Conservation (phyloP, 148 eudicot genomes). For the Agrostemma githago region DNA sequence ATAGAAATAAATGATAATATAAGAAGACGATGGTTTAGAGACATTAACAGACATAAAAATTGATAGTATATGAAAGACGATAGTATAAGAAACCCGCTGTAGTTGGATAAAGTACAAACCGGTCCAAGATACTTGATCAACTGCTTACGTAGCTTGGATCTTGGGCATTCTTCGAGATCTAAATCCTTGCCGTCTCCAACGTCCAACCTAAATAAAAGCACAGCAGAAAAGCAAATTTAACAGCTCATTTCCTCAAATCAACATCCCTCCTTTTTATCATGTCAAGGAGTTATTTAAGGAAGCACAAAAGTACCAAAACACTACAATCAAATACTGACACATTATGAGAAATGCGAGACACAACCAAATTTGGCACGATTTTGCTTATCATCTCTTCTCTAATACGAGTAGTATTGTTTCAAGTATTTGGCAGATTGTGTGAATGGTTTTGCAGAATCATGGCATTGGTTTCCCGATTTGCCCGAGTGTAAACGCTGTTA, state of each 20-base stretch:
- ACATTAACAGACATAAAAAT: not conserved
- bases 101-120: conserved; percentile 42
- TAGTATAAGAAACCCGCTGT: not conserved
- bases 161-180: conserved; percentile 66
- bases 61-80: too few species aligned
- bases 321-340: not conserved
- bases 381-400: not conserved
- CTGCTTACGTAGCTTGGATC: conserved; percentile 67
- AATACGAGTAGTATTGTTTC: not conserved
- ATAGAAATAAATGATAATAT: not conserved
- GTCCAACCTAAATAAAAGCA: conserved; percentile 64
- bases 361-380: not conserved
- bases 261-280: not conserved
- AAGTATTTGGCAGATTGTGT: not conserved
- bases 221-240: not conserved
- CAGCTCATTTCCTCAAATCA: not conserved
- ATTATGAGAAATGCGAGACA: not conserved
- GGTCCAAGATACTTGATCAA: conserved; percentile 97
- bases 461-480: not conserved
- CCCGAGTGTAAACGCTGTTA: not conserved
- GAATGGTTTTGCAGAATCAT: not conserved
- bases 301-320: not conserved
- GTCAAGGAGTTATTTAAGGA: not conserved
- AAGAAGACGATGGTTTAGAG: not conserved
- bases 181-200: conserved; percentile 83